These are phyloP conservation scores for Pseudonitzschia multiseries DNA, from an alignment of 108 stramenopile species.

Conservation along the genomic window DNA sequence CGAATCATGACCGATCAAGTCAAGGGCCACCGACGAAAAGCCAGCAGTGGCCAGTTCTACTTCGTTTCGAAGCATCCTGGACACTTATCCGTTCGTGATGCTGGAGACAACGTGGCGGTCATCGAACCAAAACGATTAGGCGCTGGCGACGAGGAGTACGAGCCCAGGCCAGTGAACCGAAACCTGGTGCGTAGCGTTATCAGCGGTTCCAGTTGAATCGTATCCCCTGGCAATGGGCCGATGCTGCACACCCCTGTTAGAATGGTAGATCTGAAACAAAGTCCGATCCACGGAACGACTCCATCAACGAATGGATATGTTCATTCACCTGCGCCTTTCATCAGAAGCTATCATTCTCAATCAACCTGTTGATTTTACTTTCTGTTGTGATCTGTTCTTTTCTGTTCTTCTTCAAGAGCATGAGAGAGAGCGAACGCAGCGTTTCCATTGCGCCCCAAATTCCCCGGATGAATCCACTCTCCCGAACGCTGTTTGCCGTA, in stretches of 20 bases:
- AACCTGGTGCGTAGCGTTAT: conserved; percentile 4
- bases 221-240: neutral
- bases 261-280: too few relatives aligned
- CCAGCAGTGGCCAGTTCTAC: conserved; percentile 21
- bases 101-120: conserved; percentile 25
- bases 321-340: too few relatives aligned
- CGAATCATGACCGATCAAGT: neutral
- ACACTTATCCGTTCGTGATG: conserved; percentile 18
- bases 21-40: neutral
- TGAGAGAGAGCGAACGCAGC: neutral
- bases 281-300: too few relatives aligned
- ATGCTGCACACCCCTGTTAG: too few relatives aligned
- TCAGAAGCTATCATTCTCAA: too few relatives aligned
- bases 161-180: conserved; percentile 25
- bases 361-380: neutral
- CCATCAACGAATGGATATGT: too few relatives aligned
- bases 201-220: neutral
- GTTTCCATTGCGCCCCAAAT: neutral
- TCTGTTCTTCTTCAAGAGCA: neutral
- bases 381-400: neutral
- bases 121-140: conserved; percentile 29
- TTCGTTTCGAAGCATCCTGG: conserved; percentile 30
- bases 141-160: conserved; percentile 23
- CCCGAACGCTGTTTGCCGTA: neutral
- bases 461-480: conserved; percentile 3